Evolutionary conservation across 306 rosid species (phyloP), one percentile per base, ranked within the genome.

Genomic region (Trichosanthes truncata): DNA sequence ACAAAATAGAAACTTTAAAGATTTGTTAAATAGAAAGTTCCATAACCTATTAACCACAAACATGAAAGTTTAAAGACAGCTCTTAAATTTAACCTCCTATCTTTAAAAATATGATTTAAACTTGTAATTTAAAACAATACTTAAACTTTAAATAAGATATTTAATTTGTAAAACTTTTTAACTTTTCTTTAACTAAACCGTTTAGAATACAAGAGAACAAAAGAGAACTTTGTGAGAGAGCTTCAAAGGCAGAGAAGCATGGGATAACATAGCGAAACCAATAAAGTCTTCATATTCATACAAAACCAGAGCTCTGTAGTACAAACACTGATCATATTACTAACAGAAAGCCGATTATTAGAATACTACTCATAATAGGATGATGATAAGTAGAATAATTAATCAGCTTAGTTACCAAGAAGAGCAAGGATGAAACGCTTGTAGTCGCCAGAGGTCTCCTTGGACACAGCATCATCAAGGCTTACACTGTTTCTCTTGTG

Each of bases 401-500:
- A 81, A 18, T 68, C 25, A 36, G 29, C 89, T 66, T 88, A 15
- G 78, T 89, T 86, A 45, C 97, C 97, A 72, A 93, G 53, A 72
- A 93, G 79, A 59, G 93, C 68, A 61, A 91, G 94, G 63, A 93
- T 85, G 84, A 93, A 89, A 43, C 81, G 79, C 84, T 88, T 83
- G 82, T 93, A 93, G 60, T 91, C 94, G 48, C 97, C 96, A 9
- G 93, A 78, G n/a, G 68, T 85, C 68, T 91, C 97, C 74, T 89
- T 87, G 12, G 92, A 89, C 79, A 91, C 86, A 46, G 85, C 95
- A 65, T 93, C 68, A 17, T 90, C 98, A 45, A 93, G 89, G 20
- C 85, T 82, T 29, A 87, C 87, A 71, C 88, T 92, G 84, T 94
- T 94, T 69, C 93, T 89, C 93, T 90, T 90, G 88, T 85, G 85